Evolutionary conservation across 345 rosid genomes (phyloP).

Genomic region (Citrus cavaleriei): DNA sequence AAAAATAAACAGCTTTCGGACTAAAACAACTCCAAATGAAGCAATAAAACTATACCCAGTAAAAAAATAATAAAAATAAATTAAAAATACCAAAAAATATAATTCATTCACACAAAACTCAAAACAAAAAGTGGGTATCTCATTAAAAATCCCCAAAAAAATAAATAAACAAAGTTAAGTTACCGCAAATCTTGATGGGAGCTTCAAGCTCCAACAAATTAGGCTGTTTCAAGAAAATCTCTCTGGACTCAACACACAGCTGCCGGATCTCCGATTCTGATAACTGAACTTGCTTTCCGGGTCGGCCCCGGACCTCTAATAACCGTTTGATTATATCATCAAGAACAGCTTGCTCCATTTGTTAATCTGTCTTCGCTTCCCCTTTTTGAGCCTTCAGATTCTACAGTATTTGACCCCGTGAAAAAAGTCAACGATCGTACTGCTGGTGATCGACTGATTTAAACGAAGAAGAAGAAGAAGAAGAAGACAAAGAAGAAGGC

Average conservation of each 20-base stretch:
- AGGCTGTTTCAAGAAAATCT: constrained; percentile 64
- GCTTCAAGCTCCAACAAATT: constrained; percentile 77
- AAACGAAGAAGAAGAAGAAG: background rate
- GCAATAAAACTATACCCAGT: background rate
- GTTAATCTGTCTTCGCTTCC: background rate
- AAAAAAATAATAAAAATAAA: background rate
- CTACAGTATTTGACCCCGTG: background rate
- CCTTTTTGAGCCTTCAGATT: background rate
- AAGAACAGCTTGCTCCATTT: constrained; percentile 54
- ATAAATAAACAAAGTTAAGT: background rate
- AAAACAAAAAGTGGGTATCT: background rate
- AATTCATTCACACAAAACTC: background rate
- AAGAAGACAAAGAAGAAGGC: background rate
- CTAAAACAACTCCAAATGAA: background rate
- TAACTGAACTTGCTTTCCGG: constrained; percentile 75
- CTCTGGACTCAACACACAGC: constrained; percentile 49
- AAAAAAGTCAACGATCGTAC: background rate
- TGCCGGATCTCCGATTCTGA: constrained; percentile 75
- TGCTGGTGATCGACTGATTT: background rate
- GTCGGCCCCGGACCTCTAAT: constrained; percentile 53
- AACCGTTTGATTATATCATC: constrained; percentile 68
- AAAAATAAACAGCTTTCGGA: background rate
- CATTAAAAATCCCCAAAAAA: background rate
- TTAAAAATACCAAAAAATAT: background rate
- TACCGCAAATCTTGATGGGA: constrained; percentile 81